These are phyloP conservation scores for Helotiales sp. DNA, from an alignment of 2,329 filamentous ascomycete genomes.

Conservation along the genomic window DNA sequence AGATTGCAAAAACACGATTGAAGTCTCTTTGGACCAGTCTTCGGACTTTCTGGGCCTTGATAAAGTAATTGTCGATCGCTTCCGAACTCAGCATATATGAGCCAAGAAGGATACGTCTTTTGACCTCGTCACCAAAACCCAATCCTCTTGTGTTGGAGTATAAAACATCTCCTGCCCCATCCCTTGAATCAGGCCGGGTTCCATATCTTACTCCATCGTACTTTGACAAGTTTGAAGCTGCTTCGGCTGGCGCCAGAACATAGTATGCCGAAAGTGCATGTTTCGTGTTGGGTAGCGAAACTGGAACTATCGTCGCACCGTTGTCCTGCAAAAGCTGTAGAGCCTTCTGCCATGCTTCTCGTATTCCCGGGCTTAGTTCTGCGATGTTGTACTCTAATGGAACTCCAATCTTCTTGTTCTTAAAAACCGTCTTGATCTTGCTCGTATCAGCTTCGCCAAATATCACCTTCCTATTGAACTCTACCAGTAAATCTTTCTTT, in stretches of 20 bases:
- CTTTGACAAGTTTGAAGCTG: constrained; percentile 93
- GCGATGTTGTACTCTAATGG: constrained; percentile 85
- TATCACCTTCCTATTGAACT: background rate
- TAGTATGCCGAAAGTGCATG: constrained; percentile 94
- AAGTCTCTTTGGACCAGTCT: constrained; percentile 87
- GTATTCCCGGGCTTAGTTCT: constrained; percentile 75
- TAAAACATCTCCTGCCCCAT: constrained; percentile 66
- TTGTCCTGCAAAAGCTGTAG: constrained; percentile 62
- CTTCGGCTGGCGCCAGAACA: constrained; percentile 91
- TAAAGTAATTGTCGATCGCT: constrained; percentile 95
- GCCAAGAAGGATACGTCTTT: constrained; percentile 84
- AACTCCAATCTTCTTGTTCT: constrained; percentile 55
- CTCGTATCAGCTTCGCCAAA: background rate
- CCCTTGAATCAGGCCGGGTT: constrained; percentile 44
- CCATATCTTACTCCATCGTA: constrained; percentile 98
- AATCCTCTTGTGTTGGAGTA: constrained; percentile 77
- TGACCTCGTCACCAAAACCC: constrained; percentile 84
- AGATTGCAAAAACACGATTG: constrained; percentile 72
- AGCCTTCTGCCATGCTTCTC: constrained; percentile 68
- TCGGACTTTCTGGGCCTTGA: constrained; percentile 88
- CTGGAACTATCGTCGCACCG: constrained; percentile 75
- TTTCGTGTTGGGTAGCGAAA: constrained; percentile 82
- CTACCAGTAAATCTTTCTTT: background rate
- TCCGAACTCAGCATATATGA: constrained; percentile 88
- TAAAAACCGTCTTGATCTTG: background rate